Percentiles rank a stretch among this genome's conserved stretches.
These are phyloP conservation scores for Knoxia roxburghii DNA, from an alignment of 257 asterid species.

Conservation along the genomic window DNA sequence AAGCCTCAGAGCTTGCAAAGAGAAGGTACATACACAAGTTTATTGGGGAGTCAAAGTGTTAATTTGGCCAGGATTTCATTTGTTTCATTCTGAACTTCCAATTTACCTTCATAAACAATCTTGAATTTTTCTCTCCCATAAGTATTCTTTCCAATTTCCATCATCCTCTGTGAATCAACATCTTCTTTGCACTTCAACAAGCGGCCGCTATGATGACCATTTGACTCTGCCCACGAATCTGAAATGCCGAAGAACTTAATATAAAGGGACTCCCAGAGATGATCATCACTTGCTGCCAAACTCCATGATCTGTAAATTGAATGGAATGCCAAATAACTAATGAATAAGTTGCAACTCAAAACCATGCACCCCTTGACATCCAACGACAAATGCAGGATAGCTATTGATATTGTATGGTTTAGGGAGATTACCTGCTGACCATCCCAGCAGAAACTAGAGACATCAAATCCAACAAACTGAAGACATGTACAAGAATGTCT, in stretches of 20 bases:
- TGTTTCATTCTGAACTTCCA: not conserved
- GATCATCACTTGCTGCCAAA: conserved; percentile 58
- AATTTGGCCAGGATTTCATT: too few species aligned
- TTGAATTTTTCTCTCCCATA: conserved; percentile 48
- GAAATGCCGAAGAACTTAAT: conserved; percentile 32
- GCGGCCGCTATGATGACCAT: conserved; percentile 14
- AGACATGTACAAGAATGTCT: conserved; percentile 62
- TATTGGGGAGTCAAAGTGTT: too few species aligned
- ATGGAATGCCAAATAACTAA: not conserved
- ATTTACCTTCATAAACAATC: conserved; percentile 43
- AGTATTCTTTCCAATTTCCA: conserved; percentile 15
- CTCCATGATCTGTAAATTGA: conserved; percentile 61
- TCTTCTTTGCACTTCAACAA: conserved; percentile 12
- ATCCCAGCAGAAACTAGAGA: conserved; percentile 65
- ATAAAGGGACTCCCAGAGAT: conserved; percentile 57
- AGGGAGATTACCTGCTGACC: conserved; percentile 56
- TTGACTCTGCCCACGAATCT: conserved; percentile 10
- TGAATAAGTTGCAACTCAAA: not conserved
- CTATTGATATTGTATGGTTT: not conserved
- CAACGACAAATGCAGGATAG: not conserved
- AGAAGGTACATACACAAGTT: not conserved
- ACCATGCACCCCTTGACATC: not conserved
- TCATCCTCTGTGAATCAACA: conserved; percentile 11
- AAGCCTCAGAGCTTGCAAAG: not conserved
- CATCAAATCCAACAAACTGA: conserved; percentile 59